phyloP scores from a whole-genome alignment of 768 basidiomycete genomes.

The Boletus sensibilis region DNA sequence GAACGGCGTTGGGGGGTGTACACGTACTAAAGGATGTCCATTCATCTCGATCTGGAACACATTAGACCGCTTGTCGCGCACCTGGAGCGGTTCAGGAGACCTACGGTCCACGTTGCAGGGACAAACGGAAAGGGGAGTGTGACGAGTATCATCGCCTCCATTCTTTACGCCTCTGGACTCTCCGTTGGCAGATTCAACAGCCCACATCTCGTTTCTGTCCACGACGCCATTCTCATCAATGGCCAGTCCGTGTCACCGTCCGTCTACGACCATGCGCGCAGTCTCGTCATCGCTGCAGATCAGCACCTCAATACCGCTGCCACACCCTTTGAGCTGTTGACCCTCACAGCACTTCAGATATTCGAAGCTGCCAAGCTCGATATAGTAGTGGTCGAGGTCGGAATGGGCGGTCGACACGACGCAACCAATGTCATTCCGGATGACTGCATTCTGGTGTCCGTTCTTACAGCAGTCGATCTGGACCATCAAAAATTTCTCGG shows the following conservation, averaged over 20 bases:
- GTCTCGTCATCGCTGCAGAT: constrained; percentile 50
- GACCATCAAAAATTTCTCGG: constrained; percentile 95
- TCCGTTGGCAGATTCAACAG: constrained; percentile 85
- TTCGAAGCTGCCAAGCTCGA: constrained; percentile 76
- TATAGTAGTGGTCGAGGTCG: constrained; percentile 86
- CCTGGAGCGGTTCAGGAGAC: constrained; percentile 66
- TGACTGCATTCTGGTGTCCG: constrained; percentile 68
- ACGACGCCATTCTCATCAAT: constrained; percentile 76
- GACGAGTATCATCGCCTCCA: constrained; percentile 76
- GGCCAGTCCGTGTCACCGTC: constrained; percentile 47
- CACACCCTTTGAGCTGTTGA: constrained; percentile 82
- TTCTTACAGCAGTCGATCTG: constrained; percentile 82
- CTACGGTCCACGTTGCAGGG: constrained; percentile 88
- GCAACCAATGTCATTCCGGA: constrained; percentile 90
- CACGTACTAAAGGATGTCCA: constrained; percentile 46
- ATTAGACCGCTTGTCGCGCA: constrained; percentile 49
- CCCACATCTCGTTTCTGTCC: constrained; percentile 79
- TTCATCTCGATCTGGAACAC: constrained; percentile 66
- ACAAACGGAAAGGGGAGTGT: constrained; percentile 99
- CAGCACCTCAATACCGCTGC: constrained; percentile 43
- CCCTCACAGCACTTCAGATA: constrained; percentile 72
- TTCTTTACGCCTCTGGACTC: constrained; percentile 56
- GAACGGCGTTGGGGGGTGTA: background rate
- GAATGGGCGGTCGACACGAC: constrained; percentile 90
- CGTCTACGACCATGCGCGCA: constrained; percentile 47